phyloP scores from a whole-genome alignment of 208 protist species.

The Trypanosoma grayi region DNA sequence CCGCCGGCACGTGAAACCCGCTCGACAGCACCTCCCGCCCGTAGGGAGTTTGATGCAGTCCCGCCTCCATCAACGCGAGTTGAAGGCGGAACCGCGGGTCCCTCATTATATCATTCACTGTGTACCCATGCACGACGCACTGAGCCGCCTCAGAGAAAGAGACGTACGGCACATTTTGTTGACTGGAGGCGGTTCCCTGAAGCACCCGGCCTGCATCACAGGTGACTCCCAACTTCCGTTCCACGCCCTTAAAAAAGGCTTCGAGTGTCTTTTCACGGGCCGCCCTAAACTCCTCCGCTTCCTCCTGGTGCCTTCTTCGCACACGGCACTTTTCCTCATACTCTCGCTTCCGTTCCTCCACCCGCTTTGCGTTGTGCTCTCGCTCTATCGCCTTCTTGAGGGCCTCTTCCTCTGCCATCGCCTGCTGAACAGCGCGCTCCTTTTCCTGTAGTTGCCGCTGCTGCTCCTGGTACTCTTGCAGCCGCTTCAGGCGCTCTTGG shows the following conservation, averaged over 20 bases:
- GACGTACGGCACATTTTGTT: conserved; percentile 37
- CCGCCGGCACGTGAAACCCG: conserved; percentile 58
- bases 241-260: conserved; percentile 68
- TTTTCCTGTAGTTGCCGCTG: conserved; percentile 36
- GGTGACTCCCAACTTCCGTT: conserved; percentile 59
- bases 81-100: conserved; percentile 82
- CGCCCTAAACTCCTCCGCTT: conserved; percentile 36
- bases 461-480: conserved; percentile 42
- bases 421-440: conserved; percentile 36
- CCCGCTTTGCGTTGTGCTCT: conserved; percentile 49
- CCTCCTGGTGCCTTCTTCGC: conserved; percentile 34
- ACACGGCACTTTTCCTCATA: conserved; percentile 38
- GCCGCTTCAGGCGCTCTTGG: conserved; percentile 51
- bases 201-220: conserved; percentile 55
- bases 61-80: conserved; percentile 68
- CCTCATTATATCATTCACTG: conserved; percentile 71
- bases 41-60: conserved; percentile 75
- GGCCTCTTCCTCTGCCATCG: conserved; percentile 35
- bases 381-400: conserved; percentile 36
- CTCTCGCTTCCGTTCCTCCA: conserved; percentile 46
- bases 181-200: conserved; percentile 57
- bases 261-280: conserved; percentile 58
- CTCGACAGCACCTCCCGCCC: conserved; percentile 63
- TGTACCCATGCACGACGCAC: conserved; percentile 51
- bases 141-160: conserved; percentile 40